Conservation (phyloP, 306 rosid species). For the Erythrophleum fordii region DNA sequence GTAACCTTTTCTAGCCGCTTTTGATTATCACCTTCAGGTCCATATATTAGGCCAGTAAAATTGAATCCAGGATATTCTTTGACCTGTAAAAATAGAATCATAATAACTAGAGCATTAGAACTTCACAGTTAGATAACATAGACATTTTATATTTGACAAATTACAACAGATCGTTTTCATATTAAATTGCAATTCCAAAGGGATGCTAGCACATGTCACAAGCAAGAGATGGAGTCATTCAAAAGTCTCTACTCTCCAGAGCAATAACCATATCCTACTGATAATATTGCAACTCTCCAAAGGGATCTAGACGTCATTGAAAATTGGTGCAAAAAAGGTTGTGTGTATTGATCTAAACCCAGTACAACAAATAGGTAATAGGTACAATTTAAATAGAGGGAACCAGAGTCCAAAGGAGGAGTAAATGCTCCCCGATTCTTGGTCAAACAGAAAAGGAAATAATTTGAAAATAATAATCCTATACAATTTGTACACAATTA, state of each 20-base stretch:
- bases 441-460: neutral
- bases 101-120: slow-evolving; percentile 6
- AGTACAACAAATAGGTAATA: no score
- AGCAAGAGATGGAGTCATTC: neutral
- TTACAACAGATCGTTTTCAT: slow-evolving; percentile 20
- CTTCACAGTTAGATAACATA: slow-evolving; percentile 25
- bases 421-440: neutral
- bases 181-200: neutral
- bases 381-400: neutral
- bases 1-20: slow-evolving; percentile 84
- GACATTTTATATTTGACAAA: slow-evolving; percentile 13
- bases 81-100: slow-evolving; percentile 57
- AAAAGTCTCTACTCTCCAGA: neutral
- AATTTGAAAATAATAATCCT: neutral
- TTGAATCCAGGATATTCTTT: slow-evolving; percentile 78
- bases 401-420: neutral
- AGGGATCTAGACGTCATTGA: slow-evolving; percentile 15
- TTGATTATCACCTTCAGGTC: slow-evolving; percentile 83
- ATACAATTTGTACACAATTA: neutral
- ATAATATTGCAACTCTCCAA: neutral
- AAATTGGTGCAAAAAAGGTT: neutral
- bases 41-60: slow-evolving; percentile 76
- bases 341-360: neutral
- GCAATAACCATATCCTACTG: neutral
- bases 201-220: neutral